Evolutionary conservation across 257 asterid species (phyloP).

Genomic region (Phtheirospermum japonicum): DNA sequence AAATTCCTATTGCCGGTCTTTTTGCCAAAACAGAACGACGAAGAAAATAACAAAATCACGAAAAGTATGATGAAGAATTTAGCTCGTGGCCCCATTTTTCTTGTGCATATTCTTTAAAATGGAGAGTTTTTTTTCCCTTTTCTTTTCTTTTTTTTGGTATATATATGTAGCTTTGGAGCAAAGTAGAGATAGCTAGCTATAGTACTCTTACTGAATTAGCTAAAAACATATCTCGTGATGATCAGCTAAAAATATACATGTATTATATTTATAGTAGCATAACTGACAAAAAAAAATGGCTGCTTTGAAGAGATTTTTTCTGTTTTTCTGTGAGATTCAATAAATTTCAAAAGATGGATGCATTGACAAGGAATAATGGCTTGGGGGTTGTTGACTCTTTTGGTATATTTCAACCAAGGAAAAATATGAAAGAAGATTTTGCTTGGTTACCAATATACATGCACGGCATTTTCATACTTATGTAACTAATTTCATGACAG

Average conservation of each 20-base stretch:
- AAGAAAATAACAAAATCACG: conserved; percentile 36
- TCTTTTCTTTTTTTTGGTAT: too few relatives aligned
- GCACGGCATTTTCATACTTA: conserved; percentile 10
- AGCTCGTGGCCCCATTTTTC: conserved; percentile 33
- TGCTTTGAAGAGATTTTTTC: neutral
- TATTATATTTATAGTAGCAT: neutral
- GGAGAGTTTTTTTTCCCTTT: neutral
- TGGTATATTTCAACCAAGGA: conserved; percentile 41
- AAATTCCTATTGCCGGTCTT: too few relatives aligned
- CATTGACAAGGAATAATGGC: conserved; percentile 19
- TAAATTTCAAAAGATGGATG: too few relatives aligned
- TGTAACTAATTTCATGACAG: conserved; percentile 16
- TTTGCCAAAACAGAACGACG: conserved; percentile 34
- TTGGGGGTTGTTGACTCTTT: conserved; percentile 17
- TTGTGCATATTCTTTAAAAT: neutral
- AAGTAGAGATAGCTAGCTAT: neutral
- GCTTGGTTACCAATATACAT: conserved; percentile 37
- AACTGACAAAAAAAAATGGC: neutral
- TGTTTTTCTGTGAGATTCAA: neutral
- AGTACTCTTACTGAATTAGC: neutral
- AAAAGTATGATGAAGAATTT: conserved; percentile 24
- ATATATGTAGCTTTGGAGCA: neutral
- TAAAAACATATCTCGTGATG: neutral
- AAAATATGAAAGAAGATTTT: conserved; percentile 18
- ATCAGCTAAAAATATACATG: neutral